Percentiles rank a stretch among this genome's conserved stretches.
phyloP scores from a whole-genome alignment of 192 early-diverging fungal genomes.

The Umbelopsis sp. region DNA sequence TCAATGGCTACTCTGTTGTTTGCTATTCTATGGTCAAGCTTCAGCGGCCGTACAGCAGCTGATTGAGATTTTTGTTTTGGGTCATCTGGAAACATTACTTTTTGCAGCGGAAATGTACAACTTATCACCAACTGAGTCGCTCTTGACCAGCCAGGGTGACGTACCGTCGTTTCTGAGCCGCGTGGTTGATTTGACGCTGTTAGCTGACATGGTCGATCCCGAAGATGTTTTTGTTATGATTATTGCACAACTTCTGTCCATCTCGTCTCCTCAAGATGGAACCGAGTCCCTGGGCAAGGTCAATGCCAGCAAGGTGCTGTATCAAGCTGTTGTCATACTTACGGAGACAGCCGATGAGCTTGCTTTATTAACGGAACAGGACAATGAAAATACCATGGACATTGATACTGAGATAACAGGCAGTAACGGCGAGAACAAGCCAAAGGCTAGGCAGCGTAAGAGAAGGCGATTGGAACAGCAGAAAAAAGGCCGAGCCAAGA shows the following conservation, averaged over 20 bases:
- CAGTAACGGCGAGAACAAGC: neutral
- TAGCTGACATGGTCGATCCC: neutral
- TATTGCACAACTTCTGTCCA: neutral
- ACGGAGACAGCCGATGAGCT: neutral
- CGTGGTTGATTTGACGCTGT: neutral
- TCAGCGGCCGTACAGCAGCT: slow-evolving; percentile 27
- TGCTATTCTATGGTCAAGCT: slow-evolving; percentile 32
- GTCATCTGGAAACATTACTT: neutral
- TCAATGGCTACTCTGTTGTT: slow-evolving; percentile 28
- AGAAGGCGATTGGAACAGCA: neutral
- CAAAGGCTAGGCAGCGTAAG: neutral
- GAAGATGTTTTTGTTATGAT: neutral
- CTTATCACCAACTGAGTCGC: no score
- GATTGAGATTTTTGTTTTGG: slow-evolving; percentile 23
- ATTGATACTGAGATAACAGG: neutral
- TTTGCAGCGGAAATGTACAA: neutral
- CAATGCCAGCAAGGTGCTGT: neutral
- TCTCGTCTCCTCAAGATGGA: neutral
- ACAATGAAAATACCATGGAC: neutral
- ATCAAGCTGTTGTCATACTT: neutral
- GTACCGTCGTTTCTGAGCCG: neutral
- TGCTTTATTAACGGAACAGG: neutral
- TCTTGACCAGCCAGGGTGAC: neutral
- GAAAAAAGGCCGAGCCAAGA: neutral
- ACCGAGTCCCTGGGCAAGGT: no score